A percentile compares a stretch with the other conserved stretches of the same genome.
Conservation (phyloP, 768 basidiomycete genomes). For the Mycena leptocephala region DNA sequence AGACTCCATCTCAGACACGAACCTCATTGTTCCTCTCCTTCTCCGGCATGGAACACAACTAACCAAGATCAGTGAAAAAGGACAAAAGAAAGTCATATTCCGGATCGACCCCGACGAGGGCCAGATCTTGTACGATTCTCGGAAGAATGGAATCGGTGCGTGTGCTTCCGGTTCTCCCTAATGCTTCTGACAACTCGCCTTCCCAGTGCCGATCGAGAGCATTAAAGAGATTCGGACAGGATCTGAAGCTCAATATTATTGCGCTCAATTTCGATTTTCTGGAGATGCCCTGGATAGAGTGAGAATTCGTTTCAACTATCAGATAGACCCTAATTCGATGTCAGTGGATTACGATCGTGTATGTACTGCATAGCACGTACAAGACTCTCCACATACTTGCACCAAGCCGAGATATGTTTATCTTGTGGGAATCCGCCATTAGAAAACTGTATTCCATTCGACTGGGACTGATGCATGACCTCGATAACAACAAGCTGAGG, state of each 20-base stretch:
- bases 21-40: conserved; percentile 66
- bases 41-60: conserved; percentile 80
- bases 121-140: conserved; percentile 85
- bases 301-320: background rate
- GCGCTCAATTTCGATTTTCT: conserved; percentile 81
- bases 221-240: conserved; percentile 93
- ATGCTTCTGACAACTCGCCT: too few relatives aligned
- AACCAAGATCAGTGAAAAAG: conserved; percentile 88
- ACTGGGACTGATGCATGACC: conserved; percentile 82
- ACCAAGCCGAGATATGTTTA: conserved; percentile 65
- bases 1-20: background rate
- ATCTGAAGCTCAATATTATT: conserved; percentile 81
- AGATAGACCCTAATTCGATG: background rate
- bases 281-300: conserved; percentile 70
- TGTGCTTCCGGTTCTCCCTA: conserved; percentile 47
- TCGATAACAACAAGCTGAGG: conserved; percentile 78
- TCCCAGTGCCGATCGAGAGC: conserved; percentile 86
- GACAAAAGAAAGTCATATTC: conserved; percentile 80
- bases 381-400: conserved; percentile 92
- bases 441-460: conserved; percentile 79
- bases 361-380: conserved; percentile 83
- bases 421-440: conserved; percentile 77
- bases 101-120: conserved; percentile 86
- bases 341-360: conserved; percentile 92
- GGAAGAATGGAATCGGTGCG: conserved; percentile 74